Evolutionary conservation across 192 early-diverging fungal genomes (phyloP).

Genomic region (Linnemannia schmuckeri): DNA sequence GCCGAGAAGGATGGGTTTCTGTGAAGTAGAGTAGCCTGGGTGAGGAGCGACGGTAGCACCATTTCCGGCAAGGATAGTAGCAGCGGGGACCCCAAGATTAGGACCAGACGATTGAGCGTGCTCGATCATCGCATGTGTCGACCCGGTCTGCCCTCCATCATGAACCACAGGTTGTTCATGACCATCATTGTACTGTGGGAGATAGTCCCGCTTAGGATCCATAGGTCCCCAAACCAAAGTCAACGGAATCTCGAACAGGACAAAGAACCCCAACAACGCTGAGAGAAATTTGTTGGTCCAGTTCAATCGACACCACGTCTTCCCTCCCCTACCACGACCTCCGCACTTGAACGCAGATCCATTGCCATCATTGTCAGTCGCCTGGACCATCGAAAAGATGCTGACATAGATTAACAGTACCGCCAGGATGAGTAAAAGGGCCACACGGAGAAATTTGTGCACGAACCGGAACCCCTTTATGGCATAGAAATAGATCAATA

Average conservation of each 20-base stretch:
- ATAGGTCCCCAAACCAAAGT: not conserved
- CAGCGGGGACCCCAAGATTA: not conserved
- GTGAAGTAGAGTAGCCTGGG: not conserved
- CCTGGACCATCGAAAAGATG: not conserved
- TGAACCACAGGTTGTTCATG: not conserved
- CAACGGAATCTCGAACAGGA: not conserved
- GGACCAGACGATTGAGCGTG: not conserved
- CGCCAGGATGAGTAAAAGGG: not conserved
- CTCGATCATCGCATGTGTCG: not conserved
- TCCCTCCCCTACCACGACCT: not conserved
- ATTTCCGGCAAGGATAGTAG: not conserved
- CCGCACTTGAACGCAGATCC: not conserved
- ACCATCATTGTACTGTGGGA: not conserved
- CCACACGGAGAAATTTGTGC: not conserved
- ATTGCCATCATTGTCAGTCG: not conserved
- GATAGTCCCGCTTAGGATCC: not conserved
- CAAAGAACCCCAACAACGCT: not conserved
- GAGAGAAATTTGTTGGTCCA: not conserved
- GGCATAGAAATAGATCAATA: not conserved
- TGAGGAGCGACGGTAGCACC: not conserved
- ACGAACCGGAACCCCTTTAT: not conserved
- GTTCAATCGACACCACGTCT: not conserved
- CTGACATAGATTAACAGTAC: not conserved
- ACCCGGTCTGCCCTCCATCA: not conserved
- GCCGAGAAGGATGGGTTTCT: not conserved